Evolutionary conservation across 2,329 filamentous ascomycete genomes (phyloP), one percentile per base, ranked within the genome.

Genomic region (Ceratocystis alfenasii): DNA sequence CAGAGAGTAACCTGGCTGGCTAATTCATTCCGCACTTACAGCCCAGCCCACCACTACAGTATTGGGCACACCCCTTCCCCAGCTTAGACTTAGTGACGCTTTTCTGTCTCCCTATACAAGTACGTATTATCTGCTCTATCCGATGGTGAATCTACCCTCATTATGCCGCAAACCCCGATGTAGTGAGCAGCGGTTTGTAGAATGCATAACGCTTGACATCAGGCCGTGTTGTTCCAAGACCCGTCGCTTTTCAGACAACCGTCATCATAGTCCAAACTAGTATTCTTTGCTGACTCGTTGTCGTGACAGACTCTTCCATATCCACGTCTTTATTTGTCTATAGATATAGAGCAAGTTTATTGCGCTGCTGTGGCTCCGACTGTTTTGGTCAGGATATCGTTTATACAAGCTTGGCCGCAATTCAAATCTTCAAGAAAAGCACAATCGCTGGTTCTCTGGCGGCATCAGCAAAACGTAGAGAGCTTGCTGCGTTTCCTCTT

Each of bases 21-120:
- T 50, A 50, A 7, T 30, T 59, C 55, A 59, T 59, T 59, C 55
- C 55, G 28, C 55, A 59, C 55, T 17, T 30, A 59, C 25, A 17
- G 17, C 55, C 5, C 28, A 25, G 17, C 55, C 10, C 28, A 25
- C 55, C 55, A 59, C 15, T n/a, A 59, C 55, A n/a, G 7, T 30
- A 33, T 33, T 17, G 25, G 25, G 25, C 30, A 36, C 55, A 59
- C 53, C 53, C 53, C 53, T 33, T 57, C 28, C 25, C 22, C 22
- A 30, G 4, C 25, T 57, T 57, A 7, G 22, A 28, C 53, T 50
- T 33, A n/a, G 7, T 30, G 53, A 57, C 17, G 15, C 28, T n/a
- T 15, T 17, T 3, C 33, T 53, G 22, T 53, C 48, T 28, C 48
- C 25, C 22, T 10, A 4, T 53, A 10, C n/a, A 22, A 25, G 48